These are phyloP conservation scores for Epichloe sp. DNA, from an alignment of 2,329 filamentous ascomycete genomes.

Conservation along the genomic window DNA sequence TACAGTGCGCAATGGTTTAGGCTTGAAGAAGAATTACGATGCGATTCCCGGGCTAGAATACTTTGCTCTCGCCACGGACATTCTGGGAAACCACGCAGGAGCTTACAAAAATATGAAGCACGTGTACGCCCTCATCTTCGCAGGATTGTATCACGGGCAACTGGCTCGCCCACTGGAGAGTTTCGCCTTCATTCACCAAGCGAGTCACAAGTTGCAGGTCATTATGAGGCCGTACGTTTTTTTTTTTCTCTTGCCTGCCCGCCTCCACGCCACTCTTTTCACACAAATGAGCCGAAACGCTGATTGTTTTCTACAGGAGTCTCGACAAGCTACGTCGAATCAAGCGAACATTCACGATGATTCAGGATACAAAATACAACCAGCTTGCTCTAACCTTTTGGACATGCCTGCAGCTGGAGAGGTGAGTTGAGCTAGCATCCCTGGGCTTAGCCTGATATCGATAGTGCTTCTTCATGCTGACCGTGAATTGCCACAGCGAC, in stretches of 20 bases:
- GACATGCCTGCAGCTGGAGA: conserved; percentile 89
- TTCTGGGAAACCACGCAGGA: conserved; percentile 68
- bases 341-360: conserved; percentile 23
- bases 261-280: not conserved
- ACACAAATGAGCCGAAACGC: not conserved
- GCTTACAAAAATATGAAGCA: conserved; percentile 70
- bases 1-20: conserved; percentile 15
- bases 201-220: conserved; percentile 48
- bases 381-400: conserved; percentile 69
- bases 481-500: conserved; percentile 41
- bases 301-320: conserved; percentile 23
- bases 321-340: conserved; percentile 33
- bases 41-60: conserved; percentile 82
- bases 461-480: not conserved
- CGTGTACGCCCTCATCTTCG: conserved; percentile 73
- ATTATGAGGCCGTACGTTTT: conserved; percentile 58
- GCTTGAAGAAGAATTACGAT: conserved; percentile 54
- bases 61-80: conserved; percentile 75
- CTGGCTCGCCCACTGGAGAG: conserved; percentile 79
- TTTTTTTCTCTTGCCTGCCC: not conserved
- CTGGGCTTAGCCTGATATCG: not conserved
- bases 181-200: conserved; percentile 47
- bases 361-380: conserved; percentile 38
- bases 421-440: conserved; percentile 31
- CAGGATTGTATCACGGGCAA: conserved; percentile 81